phyloP scores from a whole-genome alignment of 2,329 filamentous ascomycete genomes.

The Fonsecaea pugnacius region DNA sequence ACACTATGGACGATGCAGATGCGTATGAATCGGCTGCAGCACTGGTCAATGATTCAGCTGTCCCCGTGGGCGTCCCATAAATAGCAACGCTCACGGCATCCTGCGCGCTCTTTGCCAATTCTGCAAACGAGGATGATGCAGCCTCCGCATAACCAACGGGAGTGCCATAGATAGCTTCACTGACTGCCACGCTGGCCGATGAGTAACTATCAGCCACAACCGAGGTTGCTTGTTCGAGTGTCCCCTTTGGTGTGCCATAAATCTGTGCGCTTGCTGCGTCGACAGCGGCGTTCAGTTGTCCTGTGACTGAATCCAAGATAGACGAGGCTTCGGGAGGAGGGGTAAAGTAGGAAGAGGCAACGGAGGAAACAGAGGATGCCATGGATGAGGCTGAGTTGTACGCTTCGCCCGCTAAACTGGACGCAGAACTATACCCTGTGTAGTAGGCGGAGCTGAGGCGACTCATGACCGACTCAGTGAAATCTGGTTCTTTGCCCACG shows the following conservation, averaged over 20 bases:
- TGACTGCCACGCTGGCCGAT: constrained; percentile 51
- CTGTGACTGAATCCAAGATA: constrained; percentile 61
- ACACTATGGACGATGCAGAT: constrained; percentile 52
- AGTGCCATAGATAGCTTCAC: constrained; percentile 61
- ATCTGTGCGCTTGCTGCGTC: constrained; percentile 62
- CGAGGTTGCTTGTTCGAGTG: constrained; percentile 59
- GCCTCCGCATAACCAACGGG: constrained; percentile 58
- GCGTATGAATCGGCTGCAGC: constrained; percentile 50
- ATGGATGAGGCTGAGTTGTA: constrained; percentile 46
- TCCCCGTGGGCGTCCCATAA: constrained; percentile 60
- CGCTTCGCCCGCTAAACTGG: constrained; percentile 57
- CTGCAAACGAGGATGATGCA: constrained; percentile 58
- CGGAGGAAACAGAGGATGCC: constrained; percentile 44
- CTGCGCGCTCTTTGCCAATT: constrained; percentile 61
- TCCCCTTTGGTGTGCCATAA: constrained; percentile 61
- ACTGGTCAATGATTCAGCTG: constrained; percentile 51
- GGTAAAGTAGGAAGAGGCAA: constrained; percentile 48
- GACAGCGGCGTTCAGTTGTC: constrained; percentile 63
- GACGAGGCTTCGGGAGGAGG: constrained; percentile 62
- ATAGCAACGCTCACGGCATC: constrained; percentile 61
- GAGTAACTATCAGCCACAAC: constrained; percentile 59
- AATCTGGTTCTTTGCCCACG: constrained; percentile 75
- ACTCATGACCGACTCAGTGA: constrained; percentile 77
- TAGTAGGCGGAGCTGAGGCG: constrained; percentile 74
- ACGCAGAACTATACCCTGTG: constrained; percentile 61